These are phyloP conservation scores for Elongisporangium prolatum DNA, from an alignment of 352 stramenopile species.

Conservation along the genomic window DNA sequence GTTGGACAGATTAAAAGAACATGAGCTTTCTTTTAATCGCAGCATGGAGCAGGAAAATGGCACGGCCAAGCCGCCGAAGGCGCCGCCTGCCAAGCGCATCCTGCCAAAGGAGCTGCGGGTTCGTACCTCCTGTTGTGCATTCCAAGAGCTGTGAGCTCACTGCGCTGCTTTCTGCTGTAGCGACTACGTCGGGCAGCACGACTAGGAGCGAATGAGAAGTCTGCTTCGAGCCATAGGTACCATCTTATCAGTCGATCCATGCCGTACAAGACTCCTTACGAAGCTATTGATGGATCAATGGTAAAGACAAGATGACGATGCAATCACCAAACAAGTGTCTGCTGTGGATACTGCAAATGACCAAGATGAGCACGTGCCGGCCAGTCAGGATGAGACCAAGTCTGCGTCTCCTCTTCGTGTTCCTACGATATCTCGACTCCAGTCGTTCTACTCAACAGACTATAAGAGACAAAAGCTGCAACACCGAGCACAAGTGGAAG, in stretches of 20 bases:
- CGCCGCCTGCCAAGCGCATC: constrained; percentile 28
- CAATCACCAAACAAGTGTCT: neutral
- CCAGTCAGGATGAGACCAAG: neutral
- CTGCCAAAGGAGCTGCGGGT: constrained; percentile 72
- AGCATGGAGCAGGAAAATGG: neutral
- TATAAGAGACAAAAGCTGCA: constrained; percentile 4
- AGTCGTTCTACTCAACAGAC: neutral
- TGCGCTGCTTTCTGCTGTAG: constrained; percentile 18
- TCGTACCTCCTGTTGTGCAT: constrained; percentile 11
- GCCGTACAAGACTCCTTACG: neutral
- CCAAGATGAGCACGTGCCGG: neutral
- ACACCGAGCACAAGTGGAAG: constrained; percentile 7
- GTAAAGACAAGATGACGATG: neutral
- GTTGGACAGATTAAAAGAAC: neutral
- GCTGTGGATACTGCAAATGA: neutral
- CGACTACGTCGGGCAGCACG: constrained; percentile 54
- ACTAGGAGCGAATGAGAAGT: constrained; percentile 28
- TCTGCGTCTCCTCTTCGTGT: neutral
- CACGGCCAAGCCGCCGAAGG: neutral
- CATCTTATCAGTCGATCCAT: constrained; percentile 7
- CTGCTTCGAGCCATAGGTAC: constrained; percentile 7
- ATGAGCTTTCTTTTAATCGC: neutral
- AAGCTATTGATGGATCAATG: neutral
- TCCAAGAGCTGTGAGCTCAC: constrained; percentile 1
- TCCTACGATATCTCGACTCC: neutral